phyloP scores from a whole-genome alignment of 2,329 filamentous ascomycete species.

The Ambrosiella beaveri region DNA sequence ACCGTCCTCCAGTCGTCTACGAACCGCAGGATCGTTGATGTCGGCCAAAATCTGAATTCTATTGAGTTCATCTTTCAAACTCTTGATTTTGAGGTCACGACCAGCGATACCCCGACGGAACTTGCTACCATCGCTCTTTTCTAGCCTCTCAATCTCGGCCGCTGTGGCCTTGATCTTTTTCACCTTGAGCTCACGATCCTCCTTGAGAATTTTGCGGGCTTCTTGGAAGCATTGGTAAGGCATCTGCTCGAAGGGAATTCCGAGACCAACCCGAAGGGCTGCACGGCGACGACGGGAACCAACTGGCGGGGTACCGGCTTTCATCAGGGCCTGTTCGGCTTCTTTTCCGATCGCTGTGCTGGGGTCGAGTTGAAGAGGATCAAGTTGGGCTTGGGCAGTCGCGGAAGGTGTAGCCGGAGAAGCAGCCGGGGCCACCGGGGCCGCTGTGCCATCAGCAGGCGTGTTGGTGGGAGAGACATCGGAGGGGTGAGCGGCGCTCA shows the following conservation, averaged over 20 bases:
- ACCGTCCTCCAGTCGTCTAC: constrained; percentile 86
- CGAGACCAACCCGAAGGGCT: constrained; percentile 40
- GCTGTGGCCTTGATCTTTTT: constrained; percentile 50
- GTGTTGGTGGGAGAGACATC: constrained; percentile 20
- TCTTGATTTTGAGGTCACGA: constrained; percentile 49
- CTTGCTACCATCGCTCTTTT: constrained; percentile 37
- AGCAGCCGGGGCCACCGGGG: background rate
- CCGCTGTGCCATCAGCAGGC: background rate
- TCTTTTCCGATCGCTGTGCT: constrained; percentile 45
- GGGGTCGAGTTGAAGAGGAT: constrained; percentile 40
- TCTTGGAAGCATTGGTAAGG: constrained; percentile 98
- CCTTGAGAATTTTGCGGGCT: constrained; percentile 64
- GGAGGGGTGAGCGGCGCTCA: constrained; percentile 18
- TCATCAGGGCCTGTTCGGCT: constrained; percentile 51
- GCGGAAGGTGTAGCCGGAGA: constrained; percentile 7
- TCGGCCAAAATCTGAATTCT: constrained; percentile 76
- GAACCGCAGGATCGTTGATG: constrained; percentile 86
- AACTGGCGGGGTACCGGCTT: constrained; percentile 50
- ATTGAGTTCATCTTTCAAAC: constrained; percentile 57
- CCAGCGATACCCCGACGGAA: constrained; percentile 44
- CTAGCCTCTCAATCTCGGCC: constrained; percentile 49
- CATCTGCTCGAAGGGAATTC: constrained; percentile 75
- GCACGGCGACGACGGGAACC: constrained; percentile 73
- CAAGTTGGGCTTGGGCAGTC: constrained; percentile 16
- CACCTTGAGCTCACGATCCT: constrained; percentile 69